A percentile compares a stretch with the other conserved stretches of the same genome.
Conservation (phyloP, 176 grass and related monocot species). For the Zizania latifolia region DNA sequence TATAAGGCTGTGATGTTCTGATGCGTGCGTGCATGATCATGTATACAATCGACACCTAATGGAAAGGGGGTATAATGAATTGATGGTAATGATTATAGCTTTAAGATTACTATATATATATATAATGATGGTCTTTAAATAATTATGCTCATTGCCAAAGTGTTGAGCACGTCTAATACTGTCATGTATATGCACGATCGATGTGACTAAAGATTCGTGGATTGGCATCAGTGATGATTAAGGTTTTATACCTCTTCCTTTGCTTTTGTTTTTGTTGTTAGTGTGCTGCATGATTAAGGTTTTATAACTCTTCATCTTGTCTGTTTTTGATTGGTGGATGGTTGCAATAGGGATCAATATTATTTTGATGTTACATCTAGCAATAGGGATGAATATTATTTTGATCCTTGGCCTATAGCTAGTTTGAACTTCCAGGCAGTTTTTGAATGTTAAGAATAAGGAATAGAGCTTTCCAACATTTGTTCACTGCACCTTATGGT, state of each 20-base stretch:
- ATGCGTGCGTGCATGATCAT: slow-evolving; percentile 28
- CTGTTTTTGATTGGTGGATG: slow-evolving; percentile 23
- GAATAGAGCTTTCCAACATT: no score
- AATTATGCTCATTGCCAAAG: slow-evolving; percentile 23
- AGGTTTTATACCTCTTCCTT: not conserved
- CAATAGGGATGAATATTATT: slow-evolving; percentile 27
- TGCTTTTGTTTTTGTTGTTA: slow-evolving; percentile 36
- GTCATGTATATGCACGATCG: slow-evolving; percentile 20
- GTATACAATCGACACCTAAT: slow-evolving; percentile 34
- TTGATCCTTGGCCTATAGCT: slow-evolving; percentile 22
- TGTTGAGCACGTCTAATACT: slow-evolving; percentile 28
- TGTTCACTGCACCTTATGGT: not conserved
- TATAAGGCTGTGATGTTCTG: slow-evolving; percentile 14
- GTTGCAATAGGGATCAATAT: no score
- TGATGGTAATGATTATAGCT: not conserved
- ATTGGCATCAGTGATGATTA: not conserved
- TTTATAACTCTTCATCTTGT: slow-evolving; percentile 25
- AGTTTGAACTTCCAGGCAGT: no score
- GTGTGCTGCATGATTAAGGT: slow-evolving; percentile 28
- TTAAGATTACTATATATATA: not conserved
- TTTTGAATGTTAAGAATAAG: no score
- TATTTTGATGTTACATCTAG: slow-evolving; percentile 45
- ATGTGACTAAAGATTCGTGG: slow-evolving; percentile 20
- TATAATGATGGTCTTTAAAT: slow-evolving; percentile 41
- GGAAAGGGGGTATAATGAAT: slow-evolving; percentile 11